Conservation (phyloP, 2,329 filamentous ascomycete genomes). For the Trichophyton benhamiae region DNA sequence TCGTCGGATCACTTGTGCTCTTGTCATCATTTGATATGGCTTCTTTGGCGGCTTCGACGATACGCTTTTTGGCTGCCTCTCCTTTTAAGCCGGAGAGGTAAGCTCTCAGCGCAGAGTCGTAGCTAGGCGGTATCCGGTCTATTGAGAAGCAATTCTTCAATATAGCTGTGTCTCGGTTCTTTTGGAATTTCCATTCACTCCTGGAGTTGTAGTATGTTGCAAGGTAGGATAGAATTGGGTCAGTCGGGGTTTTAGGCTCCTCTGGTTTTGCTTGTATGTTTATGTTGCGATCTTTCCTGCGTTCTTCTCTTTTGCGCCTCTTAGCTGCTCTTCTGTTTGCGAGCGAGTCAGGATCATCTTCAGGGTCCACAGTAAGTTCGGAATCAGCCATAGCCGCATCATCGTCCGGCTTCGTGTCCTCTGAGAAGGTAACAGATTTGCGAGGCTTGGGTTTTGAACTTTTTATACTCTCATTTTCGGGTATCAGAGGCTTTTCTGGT, state of each 20-base stretch:
- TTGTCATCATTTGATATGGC: conserved; percentile 36
- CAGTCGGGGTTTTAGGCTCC: neutral
- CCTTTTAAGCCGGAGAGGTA: conserved; percentile 75
- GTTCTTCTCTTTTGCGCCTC: conserved; percentile 10
- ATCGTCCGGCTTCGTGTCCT: conserved; percentile 49
- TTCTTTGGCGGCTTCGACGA: conserved; percentile 54
- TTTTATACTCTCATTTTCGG: conserved; percentile 15
- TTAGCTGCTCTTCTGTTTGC: conserved; percentile 15
- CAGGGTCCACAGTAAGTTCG: conserved; percentile 8
- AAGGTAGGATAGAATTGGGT: conserved; percentile 62
- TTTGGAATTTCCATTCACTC: conserved; percentile 86
- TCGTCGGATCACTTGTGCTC: conserved; percentile 14
- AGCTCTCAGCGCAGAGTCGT: conserved; percentile 57
- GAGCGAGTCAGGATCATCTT: conserved; percentile 15
- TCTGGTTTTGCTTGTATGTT: conserved; percentile 5
- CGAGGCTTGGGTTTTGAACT: conserved; percentile 11
- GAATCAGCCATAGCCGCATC: conserved; percentile 20
- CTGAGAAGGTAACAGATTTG: conserved; percentile 54
- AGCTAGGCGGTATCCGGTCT: conserved; percentile 55
- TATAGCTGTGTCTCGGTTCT: conserved; percentile 74
- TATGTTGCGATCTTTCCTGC: conserved; percentile 4
- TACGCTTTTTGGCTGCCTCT: conserved; percentile 50
- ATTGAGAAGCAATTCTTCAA: conserved; percentile 70
- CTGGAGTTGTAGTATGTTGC: conserved; percentile 59
- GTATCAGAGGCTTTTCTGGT: neutral